Percentiles rank a stretch among this genome's conserved stretches.
Evolutionary conservation across 2,329 filamentous ascomycete species (phyloP).

Genomic region (Catunica adiposa): DNA sequence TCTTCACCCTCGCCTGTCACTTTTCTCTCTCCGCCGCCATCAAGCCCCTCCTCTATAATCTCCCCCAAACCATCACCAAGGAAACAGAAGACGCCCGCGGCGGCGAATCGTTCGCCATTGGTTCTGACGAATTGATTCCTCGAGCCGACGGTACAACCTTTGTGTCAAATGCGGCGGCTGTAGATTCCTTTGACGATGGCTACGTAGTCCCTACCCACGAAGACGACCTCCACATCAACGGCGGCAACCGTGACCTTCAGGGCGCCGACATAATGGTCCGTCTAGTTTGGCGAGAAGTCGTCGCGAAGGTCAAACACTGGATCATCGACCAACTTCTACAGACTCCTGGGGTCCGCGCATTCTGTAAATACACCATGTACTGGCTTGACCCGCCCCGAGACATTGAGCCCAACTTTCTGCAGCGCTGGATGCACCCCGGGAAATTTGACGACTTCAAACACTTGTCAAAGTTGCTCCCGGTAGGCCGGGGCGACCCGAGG

Average conservation of each 20-base stretch:
- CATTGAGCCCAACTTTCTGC: conserved; percentile 33
- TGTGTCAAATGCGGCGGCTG: not conserved
- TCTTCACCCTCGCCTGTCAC: conserved; percentile 65
- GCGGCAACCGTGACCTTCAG: conserved; percentile 23
- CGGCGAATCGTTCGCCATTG: conserved; percentile 12
- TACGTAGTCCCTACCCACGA: conserved; percentile 16
- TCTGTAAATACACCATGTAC: conserved; percentile 16
- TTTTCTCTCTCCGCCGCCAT: conserved; percentile 56
- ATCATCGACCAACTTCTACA: not conserved
- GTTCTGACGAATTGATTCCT: conserved; percentile 13
- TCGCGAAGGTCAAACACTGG: conserved; percentile 22
- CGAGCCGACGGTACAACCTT: not conserved
- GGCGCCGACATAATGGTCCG: conserved; percentile 23
- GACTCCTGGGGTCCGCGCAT: conserved; percentile 19
- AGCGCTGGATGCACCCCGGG: conserved; percentile 63
- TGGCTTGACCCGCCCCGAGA: conserved; percentile 19
- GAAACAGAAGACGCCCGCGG: conserved; percentile 19
- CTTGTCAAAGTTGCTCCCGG: conserved; percentile 20
- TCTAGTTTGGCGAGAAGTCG: conserved; percentile 16
- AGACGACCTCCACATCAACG: conserved; percentile 13
- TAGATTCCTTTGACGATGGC: conserved; percentile 15
- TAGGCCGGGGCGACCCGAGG: conserved; percentile 16
- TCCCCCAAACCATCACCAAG: conserved; percentile 55
- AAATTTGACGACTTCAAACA: conserved; percentile 55
- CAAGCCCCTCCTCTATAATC: conserved; percentile 56